Evolutionary conservation across 176 grass and related monocot species (phyloP).

Genomic region (Alloteropsis semialata): DNA sequence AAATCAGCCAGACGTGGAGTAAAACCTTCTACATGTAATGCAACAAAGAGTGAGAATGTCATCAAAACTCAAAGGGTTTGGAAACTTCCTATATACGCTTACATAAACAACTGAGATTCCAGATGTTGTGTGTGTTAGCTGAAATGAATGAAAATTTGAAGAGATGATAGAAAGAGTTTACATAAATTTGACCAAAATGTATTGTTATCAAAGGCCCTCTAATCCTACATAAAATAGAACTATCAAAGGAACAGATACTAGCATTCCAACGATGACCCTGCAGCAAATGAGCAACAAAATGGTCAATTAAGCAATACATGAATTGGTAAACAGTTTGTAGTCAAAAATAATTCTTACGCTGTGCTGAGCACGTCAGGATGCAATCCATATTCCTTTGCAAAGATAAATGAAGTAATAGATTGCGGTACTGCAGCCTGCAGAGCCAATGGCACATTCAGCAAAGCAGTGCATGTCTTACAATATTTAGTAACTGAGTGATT

Average conservation of each 20-base stretch:
- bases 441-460: background rate
- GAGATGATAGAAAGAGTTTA: background rate
- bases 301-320: background rate
- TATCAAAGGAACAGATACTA: conserved; percentile 6
- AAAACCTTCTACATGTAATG: too few relatives aligned
- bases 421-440: conserved; percentile 49
- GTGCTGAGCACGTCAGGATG: conserved; percentile 43
- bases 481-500: too few relatives aligned
- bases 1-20: too few relatives aligned
- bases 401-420: conserved; percentile 42
- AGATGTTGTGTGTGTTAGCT: too few relatives aligned
- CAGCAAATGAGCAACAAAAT: background rate
- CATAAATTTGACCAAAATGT: background rate
- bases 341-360: conserved; percentile 6
- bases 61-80: too few relatives aligned
- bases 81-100: too few relatives aligned
- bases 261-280: conserved; percentile 32
- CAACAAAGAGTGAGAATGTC: too few relatives aligned
- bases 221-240: conserved; percentile 3
- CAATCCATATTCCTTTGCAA: conserved; percentile 42
- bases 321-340: background rate
- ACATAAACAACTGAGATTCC: too few relatives aligned
- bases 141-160: too few relatives aligned
- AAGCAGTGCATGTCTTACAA: background rate
- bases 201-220: background rate